A percentile compares a stretch with the other conserved stretches of the same genome.
Conservation (phyloP, 2,329 filamentous ascomycete genomes). For the Fusarium sp. region DNA sequence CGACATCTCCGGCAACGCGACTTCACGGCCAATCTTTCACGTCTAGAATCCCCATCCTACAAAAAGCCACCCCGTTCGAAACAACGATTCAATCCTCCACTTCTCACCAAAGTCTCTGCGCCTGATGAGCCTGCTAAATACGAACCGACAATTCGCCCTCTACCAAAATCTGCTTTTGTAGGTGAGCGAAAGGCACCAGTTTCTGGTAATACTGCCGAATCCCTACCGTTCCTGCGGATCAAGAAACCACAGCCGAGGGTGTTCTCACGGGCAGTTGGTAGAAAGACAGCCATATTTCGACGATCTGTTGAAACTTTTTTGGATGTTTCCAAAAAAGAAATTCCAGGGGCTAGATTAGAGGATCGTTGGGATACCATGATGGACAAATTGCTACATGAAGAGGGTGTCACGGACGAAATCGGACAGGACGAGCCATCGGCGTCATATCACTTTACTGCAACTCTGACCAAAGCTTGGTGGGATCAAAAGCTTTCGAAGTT, state of each 20-base stretch:
- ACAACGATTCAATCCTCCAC: constrained; percentile 37
- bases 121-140: constrained; percentile 59
- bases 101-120: constrained; percentile 50
- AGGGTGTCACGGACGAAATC: constrained; percentile 17
- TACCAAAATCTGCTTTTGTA: constrained; percentile 59
- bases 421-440: constrained; percentile 14
- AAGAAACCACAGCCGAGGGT: constrained; percentile 71
- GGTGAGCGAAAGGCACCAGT: constrained; percentile 63
- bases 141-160: constrained; percentile 58
- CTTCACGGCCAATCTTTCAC: constrained; percentile 37
- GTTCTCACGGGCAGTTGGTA: constrained; percentile 68
- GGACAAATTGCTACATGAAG: constrained; percentile 38
- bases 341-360: constrained; percentile 51
- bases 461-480: constrained; percentile 50
- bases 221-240: constrained; percentile 73
- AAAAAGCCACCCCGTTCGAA: constrained; percentile 21
- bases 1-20: constrained; percentile 53
- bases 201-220: constrained; percentile 63
- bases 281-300: constrained; percentile 61
- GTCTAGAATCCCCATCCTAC: constrained; percentile 15
- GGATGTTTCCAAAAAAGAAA: constrained; percentile 54
- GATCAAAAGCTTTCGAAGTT: constrained; percentile 48
- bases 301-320: constrained; percentile 54
- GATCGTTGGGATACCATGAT: constrained; percentile 63
- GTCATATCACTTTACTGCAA: constrained; percentile 49